phyloP scores from a whole-genome alignment of 805 yeast genomes.

The Myxozyma udenii region DNA sequence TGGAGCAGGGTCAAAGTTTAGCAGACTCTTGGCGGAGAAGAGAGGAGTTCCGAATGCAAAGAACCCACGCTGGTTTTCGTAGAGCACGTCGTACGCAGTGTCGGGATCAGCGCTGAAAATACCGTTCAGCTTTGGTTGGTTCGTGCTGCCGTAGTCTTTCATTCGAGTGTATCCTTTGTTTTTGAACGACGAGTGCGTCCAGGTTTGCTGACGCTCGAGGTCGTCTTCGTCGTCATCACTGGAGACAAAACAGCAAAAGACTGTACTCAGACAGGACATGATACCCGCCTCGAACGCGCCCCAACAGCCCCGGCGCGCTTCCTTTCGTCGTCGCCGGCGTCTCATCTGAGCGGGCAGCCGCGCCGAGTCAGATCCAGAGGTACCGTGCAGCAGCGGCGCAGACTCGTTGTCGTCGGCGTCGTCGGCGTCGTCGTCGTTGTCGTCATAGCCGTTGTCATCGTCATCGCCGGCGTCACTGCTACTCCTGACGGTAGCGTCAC shows the following conservation, averaged over 20 bases:
- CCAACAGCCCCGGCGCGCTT: not conserved
- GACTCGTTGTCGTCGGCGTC: conserved; percentile 8
- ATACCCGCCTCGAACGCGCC: not conserved
- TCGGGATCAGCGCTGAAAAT: conserved; percentile 16
- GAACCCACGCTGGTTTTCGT: conserved; percentile 45
- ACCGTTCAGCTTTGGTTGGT: conserved; percentile 2
- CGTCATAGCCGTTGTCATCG: not conserved
- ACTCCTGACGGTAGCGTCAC: not conserved
- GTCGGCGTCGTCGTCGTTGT: not conserved
- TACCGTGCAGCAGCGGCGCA: conserved; percentile 14
- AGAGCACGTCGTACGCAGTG: conserved; percentile 32
- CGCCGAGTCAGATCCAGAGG: too few relatives aligned
- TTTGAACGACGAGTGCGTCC: conserved; percentile 2
- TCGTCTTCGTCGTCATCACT: conserved; percentile 14
- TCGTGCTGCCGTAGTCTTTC: conserved; percentile 3
- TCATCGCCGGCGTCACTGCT: not conserved
- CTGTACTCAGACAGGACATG: conserved; percentile 3
- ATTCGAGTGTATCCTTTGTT: conserved; percentile 7
- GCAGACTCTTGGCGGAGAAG: conserved; percentile 39
- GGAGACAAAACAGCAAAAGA: conserved; percentile 12
- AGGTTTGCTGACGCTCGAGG: conserved; percentile 4
- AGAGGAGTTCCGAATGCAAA: conserved; percentile 41
- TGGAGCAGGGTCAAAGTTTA: conserved; percentile 41
- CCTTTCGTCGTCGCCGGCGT: not conserved
- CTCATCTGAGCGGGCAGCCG: not conserved